Evolutionary conservation across 345 rosid species (phyloP).

Genomic region (Punica granatum): DNA sequence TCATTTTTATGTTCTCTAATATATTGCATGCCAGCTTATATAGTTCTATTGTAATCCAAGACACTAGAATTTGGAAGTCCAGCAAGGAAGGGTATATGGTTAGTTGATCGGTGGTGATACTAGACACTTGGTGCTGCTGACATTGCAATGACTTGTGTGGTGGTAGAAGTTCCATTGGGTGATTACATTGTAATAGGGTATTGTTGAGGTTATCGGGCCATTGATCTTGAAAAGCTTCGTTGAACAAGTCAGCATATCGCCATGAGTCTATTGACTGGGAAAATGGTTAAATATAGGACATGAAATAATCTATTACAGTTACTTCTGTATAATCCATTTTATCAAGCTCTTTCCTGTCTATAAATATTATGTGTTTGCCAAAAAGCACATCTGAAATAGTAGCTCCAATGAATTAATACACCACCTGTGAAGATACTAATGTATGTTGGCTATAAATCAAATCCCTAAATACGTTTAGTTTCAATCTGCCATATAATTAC

Average conservation of each 20-base stretch:
- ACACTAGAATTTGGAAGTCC: background rate
- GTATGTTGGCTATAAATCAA: background rate
- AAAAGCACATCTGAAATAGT: background rate
- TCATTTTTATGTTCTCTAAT: background rate
- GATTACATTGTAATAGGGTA: background rate
- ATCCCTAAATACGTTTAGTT: background rate
- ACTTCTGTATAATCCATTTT: background rate
- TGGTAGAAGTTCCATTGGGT: background rate
- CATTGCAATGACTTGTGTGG: background rate
- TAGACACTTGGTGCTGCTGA: background rate
- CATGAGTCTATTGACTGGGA: background rate
- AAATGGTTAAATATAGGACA: background rate
- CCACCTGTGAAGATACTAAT: background rate
- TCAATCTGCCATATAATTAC: background rate
- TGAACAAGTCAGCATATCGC: background rate
- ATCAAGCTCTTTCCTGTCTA: background rate
- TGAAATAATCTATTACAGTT: background rate
- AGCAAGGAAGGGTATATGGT: background rate
- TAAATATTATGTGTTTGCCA: background rate
- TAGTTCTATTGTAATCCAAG: background rate
- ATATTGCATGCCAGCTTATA: background rate
- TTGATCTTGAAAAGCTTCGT: background rate
- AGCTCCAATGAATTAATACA: background rate
- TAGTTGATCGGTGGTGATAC: background rate
- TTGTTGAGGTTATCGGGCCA: background rate